Base-by-base conservation (phyloP, 768 basidiomycete genomes). In the Porpolomopsis calyptriformis region DNA sequence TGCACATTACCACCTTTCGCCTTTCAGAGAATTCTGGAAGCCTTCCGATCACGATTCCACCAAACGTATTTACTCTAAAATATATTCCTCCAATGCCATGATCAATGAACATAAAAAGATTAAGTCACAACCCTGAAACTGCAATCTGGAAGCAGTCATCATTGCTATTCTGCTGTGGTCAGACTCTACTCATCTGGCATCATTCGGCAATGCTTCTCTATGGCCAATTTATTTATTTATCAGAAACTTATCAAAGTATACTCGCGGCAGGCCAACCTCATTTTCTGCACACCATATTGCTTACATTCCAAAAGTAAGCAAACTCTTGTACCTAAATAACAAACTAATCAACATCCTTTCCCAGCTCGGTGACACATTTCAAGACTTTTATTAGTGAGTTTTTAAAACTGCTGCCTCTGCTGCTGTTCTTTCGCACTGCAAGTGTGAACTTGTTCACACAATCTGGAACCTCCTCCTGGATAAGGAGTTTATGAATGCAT, bases 221-320 rank as follows among this genome's bases (percentile, higher is more conserved):
- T 68, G 64, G 67, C 66, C 66, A 1, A 22, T 61, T 0, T 67
- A 67, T 38, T 46, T 60, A 1, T 62, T 54, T 29, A 61, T 66
- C 36, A 66, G 64, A 1, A 60, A 60, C 29, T 47, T 55, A 4
- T 65, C 66, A 2, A 70, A 69, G 41, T 66, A 68, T 40, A 47
- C 39, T 0, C 55, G 59, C 0, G 45, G 47, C 0, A 54, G 56
- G 12, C 63, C 62, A 0, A 45, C 48, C 1, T 33, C 47, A 0
- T 51, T 55, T 24, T 45, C 59, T 2, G 55, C 55, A 19, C 60
- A 67, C 27, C 64, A 64, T 34, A 11, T 65, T 7, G 64, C 60
- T 4, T 67, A 66, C 45, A 55, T 69, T 39, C 60, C 60, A 0
- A 52, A 53, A 9, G 63, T 64, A 48, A 38, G 53, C 43, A 23